These are phyloP conservation scores for Tympanopsis confertula DNA, from an alignment of 2,329 filamentous ascomycete species.

Conservation along the genomic window DNA sequence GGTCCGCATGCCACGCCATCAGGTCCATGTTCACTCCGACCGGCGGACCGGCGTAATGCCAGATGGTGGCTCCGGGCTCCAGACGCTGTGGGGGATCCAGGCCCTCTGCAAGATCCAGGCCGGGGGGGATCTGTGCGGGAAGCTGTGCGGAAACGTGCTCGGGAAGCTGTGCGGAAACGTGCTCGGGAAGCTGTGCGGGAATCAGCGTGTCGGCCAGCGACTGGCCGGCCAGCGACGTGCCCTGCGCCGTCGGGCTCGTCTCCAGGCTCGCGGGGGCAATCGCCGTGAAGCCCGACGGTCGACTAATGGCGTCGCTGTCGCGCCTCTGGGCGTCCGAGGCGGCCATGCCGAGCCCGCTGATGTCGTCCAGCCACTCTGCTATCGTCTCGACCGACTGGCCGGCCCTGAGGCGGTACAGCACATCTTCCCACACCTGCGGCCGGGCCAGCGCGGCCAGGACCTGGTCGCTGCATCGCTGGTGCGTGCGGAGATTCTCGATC, in stretches of 20 bases:
- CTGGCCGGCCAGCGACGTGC: not conserved
- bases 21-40: too few species aligned
- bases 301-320: constrained; percentile 7
- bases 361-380: constrained; percentile 36
- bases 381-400: constrained; percentile 43
- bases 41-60: too few species aligned
- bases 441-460: constrained; percentile 41
- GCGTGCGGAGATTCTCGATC: constrained; percentile 42
- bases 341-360: constrained; percentile 13
- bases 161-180: too few species aligned
- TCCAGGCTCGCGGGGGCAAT: too few species aligned
- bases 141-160: too few species aligned
- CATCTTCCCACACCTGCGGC: constrained; percentile 38
- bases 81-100: not conserved
- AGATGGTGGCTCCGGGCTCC: too few species aligned
- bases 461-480: constrained; percentile 40
- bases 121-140: too few species aligned
- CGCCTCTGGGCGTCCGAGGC: constrained; percentile 15
- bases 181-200: too few species aligned
- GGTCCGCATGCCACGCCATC: too few species aligned
- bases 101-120: not conserved
- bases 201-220: not conserved
- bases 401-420: constrained; percentile 36
- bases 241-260: not conserved
- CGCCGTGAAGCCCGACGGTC: not conserved